Evolutionary conservation across 169 alveolate species (phyloP), one percentile per base, ranked within the genome.

Genomic region (Fabrea salina): DNA sequence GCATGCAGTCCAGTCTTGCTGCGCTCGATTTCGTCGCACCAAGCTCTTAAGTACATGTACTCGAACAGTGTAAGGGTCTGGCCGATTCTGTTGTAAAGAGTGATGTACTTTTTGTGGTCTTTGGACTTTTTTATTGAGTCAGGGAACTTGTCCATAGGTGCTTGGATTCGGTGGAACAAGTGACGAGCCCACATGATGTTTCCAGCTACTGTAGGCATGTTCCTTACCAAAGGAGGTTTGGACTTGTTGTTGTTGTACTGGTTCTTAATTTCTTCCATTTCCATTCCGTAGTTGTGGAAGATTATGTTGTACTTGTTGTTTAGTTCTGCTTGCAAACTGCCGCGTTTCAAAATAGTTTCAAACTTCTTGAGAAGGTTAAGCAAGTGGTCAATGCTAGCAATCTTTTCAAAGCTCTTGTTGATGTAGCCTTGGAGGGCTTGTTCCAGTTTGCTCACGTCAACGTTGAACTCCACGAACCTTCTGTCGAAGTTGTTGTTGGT

Each of bases 401-500:
- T 92, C 43, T 91, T 87, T 87, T 93, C 94, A 82, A 92, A 93
- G 84, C 95, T 94, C 87, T 92, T 94, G 90, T 96, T 94, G 82
- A 96, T 95, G 86, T 94, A 93, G 86, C 93, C 89, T 80, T 95
- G 95, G 67, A 96, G 91, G 75, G 89, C 94, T 83, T 93, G 86
- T 68, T 96, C 98, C 41, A 94, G 88, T 39, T 93, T 93, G 51
- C 97, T 91, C 50, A 97, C 96, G 53, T 96, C 96, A 27, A 96
- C 98, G 72, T 97, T 94, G 89, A 97, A 96, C 87, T 97, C 99
- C 43, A 97, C 99, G 85, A 94, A 97, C 82, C 97, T 99, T 83
- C 98, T 94, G 88, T 97, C 99, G 82, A 97, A 97, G 54, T 96
- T 94, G 74, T 96, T 97, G 86, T 94, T 92, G 71, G 88, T 92